Percentiles rank a stretch among this genome's conserved stretches.
Conservation (phyloP, 2,329 filamentous ascomycete genomes). For the Trichoderma oligosporum region DNA sequence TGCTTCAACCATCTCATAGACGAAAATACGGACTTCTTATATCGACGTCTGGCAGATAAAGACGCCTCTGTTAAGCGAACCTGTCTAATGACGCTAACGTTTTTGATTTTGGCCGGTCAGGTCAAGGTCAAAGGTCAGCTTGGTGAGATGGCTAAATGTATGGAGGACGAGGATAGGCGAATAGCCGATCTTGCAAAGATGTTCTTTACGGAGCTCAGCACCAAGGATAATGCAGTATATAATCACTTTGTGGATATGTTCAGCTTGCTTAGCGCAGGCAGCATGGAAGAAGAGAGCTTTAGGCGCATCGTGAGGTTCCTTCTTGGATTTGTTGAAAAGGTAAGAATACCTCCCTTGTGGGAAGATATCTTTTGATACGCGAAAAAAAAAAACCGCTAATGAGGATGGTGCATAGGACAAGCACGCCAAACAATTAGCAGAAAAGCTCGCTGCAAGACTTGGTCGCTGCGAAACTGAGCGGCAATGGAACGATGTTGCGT, state of each 20-base stretch:
- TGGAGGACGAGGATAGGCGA: constrained; percentile 91
- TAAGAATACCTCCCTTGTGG: constrained; percentile 39
- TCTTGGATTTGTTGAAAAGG: constrained; percentile 96
- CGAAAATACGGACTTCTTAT: constrained; percentile 97
- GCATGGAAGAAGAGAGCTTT: constrained; percentile 80
- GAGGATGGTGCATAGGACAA: constrained; percentile 65
- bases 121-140: constrained; percentile 99
- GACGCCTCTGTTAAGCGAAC: constrained; percentile 93
- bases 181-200: constrained; percentile 92
- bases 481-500: constrained; percentile 97
- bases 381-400: neutral
- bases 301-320: constrained; percentile 86
- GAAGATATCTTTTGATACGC: neutral
- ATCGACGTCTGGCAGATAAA: constrained; percentile 83
- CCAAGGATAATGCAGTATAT: constrained; percentile 98
- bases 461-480: constrained; percentile 83
- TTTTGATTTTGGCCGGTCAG: constrained; percentile 92
- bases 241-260: constrained; percentile 99
- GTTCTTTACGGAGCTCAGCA: constrained; percentile 97
- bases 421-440: constrained; percentile 88
- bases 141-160: constrained; percentile 97
- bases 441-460: constrained; percentile 85
- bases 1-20: constrained; percentile 99
- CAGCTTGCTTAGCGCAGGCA: constrained; percentile 80
- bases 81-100: constrained; percentile 96